Evolutionary conservation across 306 rosid species (phyloP).

Genomic region (Geum urbanum): DNA sequence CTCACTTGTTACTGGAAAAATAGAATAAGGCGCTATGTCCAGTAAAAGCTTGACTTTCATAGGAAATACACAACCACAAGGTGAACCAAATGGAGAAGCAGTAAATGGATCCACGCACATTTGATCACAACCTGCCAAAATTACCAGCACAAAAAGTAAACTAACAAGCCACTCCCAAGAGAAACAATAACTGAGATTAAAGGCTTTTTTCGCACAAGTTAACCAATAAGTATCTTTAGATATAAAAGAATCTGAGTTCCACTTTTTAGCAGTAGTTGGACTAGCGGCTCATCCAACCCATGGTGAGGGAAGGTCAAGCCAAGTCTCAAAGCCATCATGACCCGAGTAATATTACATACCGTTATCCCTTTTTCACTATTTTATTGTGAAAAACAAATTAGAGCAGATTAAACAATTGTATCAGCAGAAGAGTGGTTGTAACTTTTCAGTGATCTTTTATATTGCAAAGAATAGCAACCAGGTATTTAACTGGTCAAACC

Average conservation of each 20-base stretch:
- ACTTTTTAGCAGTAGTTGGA: background rate
- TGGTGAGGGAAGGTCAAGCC: constrained; percentile 4
- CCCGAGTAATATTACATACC: background rate
- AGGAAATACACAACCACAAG: constrained; percentile 95
- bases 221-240: background rate
- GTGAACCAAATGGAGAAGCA: constrained; percentile 78
- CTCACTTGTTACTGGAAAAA: constrained; percentile 73
- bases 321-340: constrained; percentile 2
- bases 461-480: background rate
- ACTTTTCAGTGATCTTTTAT: background rate
- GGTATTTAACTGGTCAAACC: background rate
- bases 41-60: constrained; percentile 77
- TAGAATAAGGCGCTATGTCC: constrained; percentile 65
- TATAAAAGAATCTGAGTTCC: background rate
- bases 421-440: background rate
- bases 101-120: constrained; percentile 75
- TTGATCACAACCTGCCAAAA: constrained; percentile 71
- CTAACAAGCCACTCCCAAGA: constrained; percentile 17
- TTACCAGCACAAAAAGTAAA: constrained; percentile 20
- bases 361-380: background rate
- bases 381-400: background rate
- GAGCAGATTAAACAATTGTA: background rate
- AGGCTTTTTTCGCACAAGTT: background rate
- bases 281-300: constrained; percentile 1
- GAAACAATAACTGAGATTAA: background rate